Percentiles rank a stretch among this genome's conserved stretches.
Conservation (phyloP, 2,329 filamentous ascomycete species). For the Elsinoe fawcettii region DNA sequence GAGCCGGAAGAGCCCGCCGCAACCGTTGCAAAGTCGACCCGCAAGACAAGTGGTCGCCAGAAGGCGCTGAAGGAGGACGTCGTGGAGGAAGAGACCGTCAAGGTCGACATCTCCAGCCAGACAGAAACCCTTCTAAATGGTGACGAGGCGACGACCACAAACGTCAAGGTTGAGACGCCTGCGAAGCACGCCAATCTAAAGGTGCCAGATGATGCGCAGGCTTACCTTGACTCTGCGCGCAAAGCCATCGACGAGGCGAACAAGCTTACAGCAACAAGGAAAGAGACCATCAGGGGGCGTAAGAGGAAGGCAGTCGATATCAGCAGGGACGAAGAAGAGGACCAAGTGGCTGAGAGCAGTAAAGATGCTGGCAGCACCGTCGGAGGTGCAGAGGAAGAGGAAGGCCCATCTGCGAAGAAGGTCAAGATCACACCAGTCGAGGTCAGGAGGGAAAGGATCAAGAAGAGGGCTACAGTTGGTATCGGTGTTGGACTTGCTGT, state of each 20-base stretch:
- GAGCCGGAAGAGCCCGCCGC: slow-evolving; percentile 22
- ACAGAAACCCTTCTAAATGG: slow-evolving; percentile 43
- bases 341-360: slow-evolving; percentile 35
- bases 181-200: slow-evolving; percentile 58
- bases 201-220: slow-evolving; percentile 66
- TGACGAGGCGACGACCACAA: slow-evolving; percentile 60
- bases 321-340: slow-evolving; percentile 44
- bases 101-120: slow-evolving; percentile 62
- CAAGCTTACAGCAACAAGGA: slow-evolving; percentile 35
- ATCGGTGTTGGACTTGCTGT: slow-evolving; percentile 80
- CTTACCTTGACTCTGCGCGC: slow-evolving; percentile 79
- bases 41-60: slow-evolving; percentile 31
- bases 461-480: slow-evolving; percentile 76
- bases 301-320: slow-evolving; percentile 73
- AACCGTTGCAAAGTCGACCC: slow-evolving; percentile 12
- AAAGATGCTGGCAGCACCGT: background rate
- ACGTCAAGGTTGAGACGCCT: slow-evolving; percentile 69
- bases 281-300: slow-evolving; percentile 33
- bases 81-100: slow-evolving; percentile 43
- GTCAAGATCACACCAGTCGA: slow-evolving; percentile 68
- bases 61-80: slow-evolving; percentile 32
- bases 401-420: slow-evolving; percentile 58
- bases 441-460: slow-evolving; percentile 75
- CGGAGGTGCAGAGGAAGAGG: slow-evolving; percentile 36
- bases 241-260: slow-evolving; percentile 75